Evolutionary conservation across 768 basidiomycete genomes (phyloP).

Genomic region (Crepidotus variabilis): DNA sequence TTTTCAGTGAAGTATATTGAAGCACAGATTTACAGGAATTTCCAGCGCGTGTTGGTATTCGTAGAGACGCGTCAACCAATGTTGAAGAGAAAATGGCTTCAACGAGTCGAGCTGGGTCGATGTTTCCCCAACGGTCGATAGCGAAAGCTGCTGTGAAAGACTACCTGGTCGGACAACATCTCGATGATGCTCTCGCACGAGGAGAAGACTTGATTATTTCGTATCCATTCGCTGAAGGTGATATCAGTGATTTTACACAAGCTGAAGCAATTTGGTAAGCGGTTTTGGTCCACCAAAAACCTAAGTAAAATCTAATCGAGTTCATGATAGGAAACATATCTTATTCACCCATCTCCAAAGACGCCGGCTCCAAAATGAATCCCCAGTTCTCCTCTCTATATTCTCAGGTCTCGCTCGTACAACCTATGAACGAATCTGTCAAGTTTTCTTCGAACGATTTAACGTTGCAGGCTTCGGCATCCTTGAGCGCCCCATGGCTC

Average conservation of each 20-base stretch:
- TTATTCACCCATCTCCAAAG: constrained; percentile 73
- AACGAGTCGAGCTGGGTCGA: constrained; percentile 42
- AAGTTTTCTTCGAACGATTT: constrained; percentile 90
- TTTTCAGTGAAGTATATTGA: constrained; percentile 3
- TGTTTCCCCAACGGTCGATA: constrained; percentile 37
- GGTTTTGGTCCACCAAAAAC: not conserved
- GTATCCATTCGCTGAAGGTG: constrained; percentile 79
- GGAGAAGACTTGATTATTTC: constrained; percentile 72
- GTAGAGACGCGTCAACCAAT: constrained; percentile 33
- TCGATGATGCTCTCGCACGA: constrained; percentile 75
- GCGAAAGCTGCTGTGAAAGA: constrained; percentile 60
- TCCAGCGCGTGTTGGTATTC: constrained; percentile 75
- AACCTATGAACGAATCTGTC: constrained; percentile 70
- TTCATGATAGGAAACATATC: constrained; percentile 67
- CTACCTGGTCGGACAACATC: constrained; percentile 76
- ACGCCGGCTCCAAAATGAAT: constrained; percentile 83
- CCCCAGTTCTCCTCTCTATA: constrained; percentile 76
- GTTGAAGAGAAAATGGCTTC: constrained; percentile 32
- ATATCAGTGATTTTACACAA: constrained; percentile 75
- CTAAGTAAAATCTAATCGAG: constrained; percentile 2
- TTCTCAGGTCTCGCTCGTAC: constrained; percentile 59
- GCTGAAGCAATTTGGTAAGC: constrained; percentile 88
- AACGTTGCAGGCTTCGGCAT: constrained; percentile 82
- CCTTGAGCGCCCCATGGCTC: constrained; percentile 80
- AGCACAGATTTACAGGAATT: constrained; percentile 52